A percentile compares a stretch with the other conserved stretches of the same genome.
These are phyloP conservation scores for Leccinum barrowsii DNA, from an alignment of 768 basidiomycete species.

Conservation along the genomic window DNA sequence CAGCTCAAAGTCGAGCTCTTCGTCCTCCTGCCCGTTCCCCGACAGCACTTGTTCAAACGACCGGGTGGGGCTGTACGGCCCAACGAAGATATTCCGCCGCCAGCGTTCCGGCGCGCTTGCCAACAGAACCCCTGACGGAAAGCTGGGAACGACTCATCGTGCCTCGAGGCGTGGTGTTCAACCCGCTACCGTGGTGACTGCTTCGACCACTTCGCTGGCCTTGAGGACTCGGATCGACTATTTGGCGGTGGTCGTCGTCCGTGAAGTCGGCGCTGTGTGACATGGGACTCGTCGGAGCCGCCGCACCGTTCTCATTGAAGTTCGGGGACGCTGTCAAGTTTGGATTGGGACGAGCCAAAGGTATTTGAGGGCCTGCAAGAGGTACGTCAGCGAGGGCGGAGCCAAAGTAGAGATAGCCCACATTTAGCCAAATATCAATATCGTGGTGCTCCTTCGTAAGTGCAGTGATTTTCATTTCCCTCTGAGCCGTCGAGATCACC, in stretches of 20 bases:
- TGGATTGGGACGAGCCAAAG: conserved; percentile 72
- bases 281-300: conserved; percentile 48
- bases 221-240: conserved; percentile 56
- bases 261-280: conserved; percentile 41
- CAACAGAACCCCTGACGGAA: conserved; percentile 65
- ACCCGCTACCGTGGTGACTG: conserved; percentile 53
- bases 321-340: conserved; percentile 21
- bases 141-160: conserved; percentile 77
- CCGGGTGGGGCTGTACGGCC: conserved; percentile 57
- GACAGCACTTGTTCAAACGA: conserved; percentile 56
- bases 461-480: conserved; percentile 99
- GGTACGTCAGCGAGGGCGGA: conserved; percentile 8
- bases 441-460: conserved; percentile 60
- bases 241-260: conserved; percentile 51
- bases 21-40: conserved; percentile 41
- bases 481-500: conserved; percentile 85
- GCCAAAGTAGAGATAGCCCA: conserved; percentile 36
- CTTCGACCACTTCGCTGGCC: conserved; percentile 73
- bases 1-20: conserved; percentile 79
- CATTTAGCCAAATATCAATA: conserved; percentile 88
- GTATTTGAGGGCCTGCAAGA: conserved; percentile 79
- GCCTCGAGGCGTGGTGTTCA: conserved; percentile 75
- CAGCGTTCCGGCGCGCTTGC: conserved; percentile 87
- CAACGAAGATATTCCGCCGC: conserved; percentile 88
- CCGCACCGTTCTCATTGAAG: conserved; percentile 29